Evolutionary conservation across 768 basidiomycete species (phyloP).

Genomic region (Calocybe gangraenosa): DNA sequence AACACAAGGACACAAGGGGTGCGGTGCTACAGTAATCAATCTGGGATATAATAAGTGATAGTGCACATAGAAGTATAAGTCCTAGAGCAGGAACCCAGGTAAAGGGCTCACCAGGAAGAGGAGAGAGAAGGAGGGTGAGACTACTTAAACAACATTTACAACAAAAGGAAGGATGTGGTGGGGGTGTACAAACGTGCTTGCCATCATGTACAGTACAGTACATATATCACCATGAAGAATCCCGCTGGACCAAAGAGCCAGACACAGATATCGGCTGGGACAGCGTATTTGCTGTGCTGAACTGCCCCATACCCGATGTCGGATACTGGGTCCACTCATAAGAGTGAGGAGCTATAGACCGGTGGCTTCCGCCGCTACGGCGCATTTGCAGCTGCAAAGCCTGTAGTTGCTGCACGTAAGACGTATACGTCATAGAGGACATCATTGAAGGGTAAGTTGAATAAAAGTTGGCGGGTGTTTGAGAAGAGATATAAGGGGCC

Average conservation of each 20-base stretch:
- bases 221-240: constrained; percentile 17
- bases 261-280: constrained; percentile 4
- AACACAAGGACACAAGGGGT: too few species aligned
- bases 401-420: constrained; percentile 21
- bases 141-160: too few species aligned
- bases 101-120: too few species aligned
- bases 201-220: too few species aligned
- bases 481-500: constrained; percentile 5
- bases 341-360: constrained; percentile 1
- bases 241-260: constrained; percentile 7
- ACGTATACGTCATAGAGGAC: constrained; percentile 17
- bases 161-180: too few species aligned
- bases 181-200: too few species aligned
- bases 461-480: constrained; percentile 13
- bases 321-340: constrained; percentile 15
- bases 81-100: too few species aligned
- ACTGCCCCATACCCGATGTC: constrained; percentile 1
- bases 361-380: constrained; percentile 7
- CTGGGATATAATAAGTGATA: too few species aligned
- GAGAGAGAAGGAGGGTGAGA: too few species aligned
- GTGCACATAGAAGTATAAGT: too few species aligned
- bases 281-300: constrained; percentile 7
- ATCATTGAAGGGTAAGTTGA: constrained; percentile 16
- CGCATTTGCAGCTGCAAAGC: constrained; percentile 18
- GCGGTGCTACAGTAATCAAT: too few species aligned